Conservation (phyloP, 73 alveolate species). For the Paramecium biaurelia region DNA sequence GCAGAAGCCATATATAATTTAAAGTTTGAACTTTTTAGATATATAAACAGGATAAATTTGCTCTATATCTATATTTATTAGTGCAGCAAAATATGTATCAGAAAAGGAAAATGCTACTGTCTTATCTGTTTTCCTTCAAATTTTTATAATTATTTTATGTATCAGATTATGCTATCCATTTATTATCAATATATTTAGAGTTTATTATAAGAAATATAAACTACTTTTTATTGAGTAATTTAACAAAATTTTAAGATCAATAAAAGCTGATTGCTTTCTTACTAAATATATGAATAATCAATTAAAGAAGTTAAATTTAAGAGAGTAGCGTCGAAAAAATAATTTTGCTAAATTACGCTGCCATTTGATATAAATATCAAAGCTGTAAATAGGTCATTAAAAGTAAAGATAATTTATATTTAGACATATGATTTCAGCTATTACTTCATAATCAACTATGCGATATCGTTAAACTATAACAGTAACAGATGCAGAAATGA, state of each 20-base stretch:
- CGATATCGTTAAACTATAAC: not conserved
- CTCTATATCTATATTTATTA: not conserved
- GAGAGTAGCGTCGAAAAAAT: not conserved
- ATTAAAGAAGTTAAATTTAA: not conserved
- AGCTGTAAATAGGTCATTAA: not conserved
- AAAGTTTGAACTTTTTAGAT: not conserved
- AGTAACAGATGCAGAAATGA: not conserved
- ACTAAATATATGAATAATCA: not conserved
- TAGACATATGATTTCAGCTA: not conserved
- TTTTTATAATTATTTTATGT: not conserved
- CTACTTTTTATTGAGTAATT: not conserved
- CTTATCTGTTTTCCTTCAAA: not conserved
- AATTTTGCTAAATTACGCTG: not conserved
- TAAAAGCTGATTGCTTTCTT: not conserved
- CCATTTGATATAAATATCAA: not conserved
- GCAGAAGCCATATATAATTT: not conserved
- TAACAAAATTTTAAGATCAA: not conserved
- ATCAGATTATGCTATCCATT: not conserved
- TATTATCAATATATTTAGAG: not conserved
- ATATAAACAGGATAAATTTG: not conserved
- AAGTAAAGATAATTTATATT: not conserved
- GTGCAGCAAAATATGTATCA: not conserved
- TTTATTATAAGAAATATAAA: not conserved
- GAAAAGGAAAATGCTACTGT: not conserved
- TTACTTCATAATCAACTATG: not conserved